Evolutionary conservation across 108 stramenopile species (phyloP).

Genomic region (Pseudonitzschia multistriata): DNA sequence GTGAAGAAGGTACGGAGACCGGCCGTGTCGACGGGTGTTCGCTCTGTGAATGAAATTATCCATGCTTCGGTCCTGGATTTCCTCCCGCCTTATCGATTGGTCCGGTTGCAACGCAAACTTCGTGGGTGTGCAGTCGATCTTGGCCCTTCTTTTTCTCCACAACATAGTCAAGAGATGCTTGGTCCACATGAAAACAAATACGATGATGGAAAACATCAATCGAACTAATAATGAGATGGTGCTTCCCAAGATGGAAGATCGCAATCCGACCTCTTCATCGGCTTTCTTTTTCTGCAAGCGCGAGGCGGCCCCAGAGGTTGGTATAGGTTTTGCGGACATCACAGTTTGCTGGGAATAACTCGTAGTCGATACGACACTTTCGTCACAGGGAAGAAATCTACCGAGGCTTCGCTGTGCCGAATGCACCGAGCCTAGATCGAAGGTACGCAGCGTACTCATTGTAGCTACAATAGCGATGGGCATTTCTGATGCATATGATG

Average conservation of each 20-base stretch:
- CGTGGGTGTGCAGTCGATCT: conserved; percentile 3
- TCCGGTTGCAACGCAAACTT: conserved; percentile 10
- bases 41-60: conserved; percentile 4
- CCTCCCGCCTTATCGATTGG: conserved; percentile 11
- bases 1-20: conserved; percentile 5
- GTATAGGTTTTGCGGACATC: neutral
- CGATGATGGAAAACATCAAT: conserved; percentile 1
- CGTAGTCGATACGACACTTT: conserved; percentile 1
- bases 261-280: neutral
- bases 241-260: conserved; percentile 6
- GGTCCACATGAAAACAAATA: conserved; percentile 11
- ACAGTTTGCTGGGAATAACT: conserved; percentile 9
- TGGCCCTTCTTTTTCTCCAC: neutral
- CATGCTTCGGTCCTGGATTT: conserved; percentile 15
- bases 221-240: neutral
- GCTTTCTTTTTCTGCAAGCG: neutral
- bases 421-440: conserved; percentile 6
- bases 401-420: conserved; percentile 16
- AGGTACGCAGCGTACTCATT: conserved; percentile 11
- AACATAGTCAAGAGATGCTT: neutral
- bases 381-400: conserved; percentile 2
- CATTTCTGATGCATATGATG: conserved; percentile 2
- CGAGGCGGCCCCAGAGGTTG: neutral
- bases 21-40: neutral
- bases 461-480: conserved; percentile 2